Conservation (phyloP, 2,329 filamentous ascomycete species). For the Plenodomus biglobosus region DNA sequence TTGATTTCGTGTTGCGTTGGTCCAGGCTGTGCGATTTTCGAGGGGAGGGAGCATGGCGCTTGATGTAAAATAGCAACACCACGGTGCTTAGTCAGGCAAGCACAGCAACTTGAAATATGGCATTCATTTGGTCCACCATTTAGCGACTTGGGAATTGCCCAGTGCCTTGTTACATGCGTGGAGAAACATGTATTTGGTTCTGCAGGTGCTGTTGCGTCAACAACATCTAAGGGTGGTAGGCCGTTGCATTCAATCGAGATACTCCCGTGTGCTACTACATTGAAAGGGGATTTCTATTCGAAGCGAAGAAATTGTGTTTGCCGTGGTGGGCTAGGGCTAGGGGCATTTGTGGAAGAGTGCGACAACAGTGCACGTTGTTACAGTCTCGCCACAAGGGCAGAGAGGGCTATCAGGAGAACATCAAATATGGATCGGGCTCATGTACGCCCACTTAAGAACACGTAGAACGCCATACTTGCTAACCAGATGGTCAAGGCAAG, state of each 20-base stretch:
- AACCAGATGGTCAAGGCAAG: not conserved
- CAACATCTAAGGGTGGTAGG: too few species aligned
- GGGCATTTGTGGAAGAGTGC: too few species aligned
- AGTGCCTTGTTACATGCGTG: too few species aligned
- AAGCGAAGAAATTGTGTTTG: too few species aligned
- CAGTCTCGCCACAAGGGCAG: not conserved
- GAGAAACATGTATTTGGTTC: too few species aligned
- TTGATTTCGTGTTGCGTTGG: not conserved
- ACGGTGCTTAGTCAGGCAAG: slow-evolving; percentile 9
- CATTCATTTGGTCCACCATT: not conserved
- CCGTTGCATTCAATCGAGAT: too few species aligned
- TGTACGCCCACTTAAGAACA: not conserved
- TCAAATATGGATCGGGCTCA: not conserved
- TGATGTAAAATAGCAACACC: slow-evolving; percentile 9
- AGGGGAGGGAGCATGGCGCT: too few species aligned
- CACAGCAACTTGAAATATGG: not conserved
- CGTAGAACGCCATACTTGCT: not conserved
- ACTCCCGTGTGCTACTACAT: too few species aligned
- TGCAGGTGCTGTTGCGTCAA: too few species aligned
- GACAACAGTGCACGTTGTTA: not conserved
- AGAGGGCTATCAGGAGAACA: not conserved
- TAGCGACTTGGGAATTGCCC: not conserved
- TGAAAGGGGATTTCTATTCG: too few species aligned
- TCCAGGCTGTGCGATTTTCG: not conserved
- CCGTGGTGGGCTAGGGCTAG: not conserved